Evolutionary conservation across 306 rosid genomes (phyloP).

Genomic region (Pyrus betulifolia): DNA sequence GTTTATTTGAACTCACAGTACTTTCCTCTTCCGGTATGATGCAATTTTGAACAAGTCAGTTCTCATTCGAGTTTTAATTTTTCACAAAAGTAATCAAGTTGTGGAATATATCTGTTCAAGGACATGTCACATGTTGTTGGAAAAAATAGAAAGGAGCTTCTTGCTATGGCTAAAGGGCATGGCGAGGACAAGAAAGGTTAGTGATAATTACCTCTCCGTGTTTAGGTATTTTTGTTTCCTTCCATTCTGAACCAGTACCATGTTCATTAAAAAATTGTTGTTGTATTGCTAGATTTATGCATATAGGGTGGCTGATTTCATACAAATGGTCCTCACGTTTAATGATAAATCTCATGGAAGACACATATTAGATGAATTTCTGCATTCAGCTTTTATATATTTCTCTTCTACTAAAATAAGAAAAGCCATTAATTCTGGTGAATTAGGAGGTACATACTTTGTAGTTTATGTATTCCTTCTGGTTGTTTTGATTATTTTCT

Average conservation of each 20-base stretch:
- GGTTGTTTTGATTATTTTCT: conserved; percentile 4
- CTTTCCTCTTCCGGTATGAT: conserved; percentile 91
- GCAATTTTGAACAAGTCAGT: conserved; percentile 13
- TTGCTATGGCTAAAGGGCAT: conserved; percentile 95
- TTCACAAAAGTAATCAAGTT: conserved; percentile 17
- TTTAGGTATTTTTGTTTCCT: neutral
- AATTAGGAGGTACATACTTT: neutral
- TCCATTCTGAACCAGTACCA: neutral
- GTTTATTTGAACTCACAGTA: conserved; percentile 67
- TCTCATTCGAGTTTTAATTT: conserved; percentile 8
- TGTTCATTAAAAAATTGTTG: neutral
- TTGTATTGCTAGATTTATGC: neutral
- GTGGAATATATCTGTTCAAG: conserved; percentile 37
- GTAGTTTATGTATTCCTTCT: conserved; percentile 15
- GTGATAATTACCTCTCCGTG: conserved; percentile 4
- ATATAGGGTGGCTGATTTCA: neutral
- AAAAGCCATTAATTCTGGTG: neutral
- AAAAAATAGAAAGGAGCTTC: conserved; percentile 88
- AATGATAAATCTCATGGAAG: neutral
- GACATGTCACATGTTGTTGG: conserved; percentile 98
- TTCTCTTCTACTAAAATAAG: neutral
- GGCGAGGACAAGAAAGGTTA: conserved; percentile 91
- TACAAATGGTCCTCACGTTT: neutral
- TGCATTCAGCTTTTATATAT: neutral
- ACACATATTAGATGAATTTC: neutral